Evolutionary conservation across 441 rosid genomes (phyloP).

Genomic region (Theobroma grandiflorum): DNA sequence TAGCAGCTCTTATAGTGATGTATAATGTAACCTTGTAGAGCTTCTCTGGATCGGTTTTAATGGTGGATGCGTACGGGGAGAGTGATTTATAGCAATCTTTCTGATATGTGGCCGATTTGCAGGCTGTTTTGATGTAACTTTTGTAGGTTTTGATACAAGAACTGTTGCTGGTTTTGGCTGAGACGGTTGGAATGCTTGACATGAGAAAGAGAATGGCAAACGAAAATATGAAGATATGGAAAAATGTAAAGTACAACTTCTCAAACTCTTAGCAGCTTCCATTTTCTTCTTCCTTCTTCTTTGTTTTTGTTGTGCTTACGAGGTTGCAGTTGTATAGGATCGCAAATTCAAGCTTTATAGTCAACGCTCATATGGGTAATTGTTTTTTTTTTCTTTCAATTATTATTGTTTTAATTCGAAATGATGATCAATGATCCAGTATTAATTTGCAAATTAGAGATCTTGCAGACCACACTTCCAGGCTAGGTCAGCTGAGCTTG

Average conservation of each 20-base stretch:
- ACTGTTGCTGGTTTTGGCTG: constrained; percentile 32
- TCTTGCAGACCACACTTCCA: not conserved
- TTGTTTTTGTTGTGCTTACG: not conserved
- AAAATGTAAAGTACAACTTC: not conserved
- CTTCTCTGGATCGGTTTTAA: constrained; percentile 55
- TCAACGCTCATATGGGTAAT: constrained; percentile 2
- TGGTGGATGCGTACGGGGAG: constrained; percentile 48
- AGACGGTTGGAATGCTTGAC: constrained; percentile 28
- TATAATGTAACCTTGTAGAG: constrained; percentile 57
- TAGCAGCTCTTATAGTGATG: constrained; percentile 50
- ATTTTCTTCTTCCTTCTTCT: not conserved
- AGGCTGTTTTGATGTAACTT: constrained; percentile 54
- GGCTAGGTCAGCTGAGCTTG: not conserved
- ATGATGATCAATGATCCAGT: not conserved
- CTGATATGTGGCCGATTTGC: constrained; percentile 42
- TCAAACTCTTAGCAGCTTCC: constrained; percentile 25
- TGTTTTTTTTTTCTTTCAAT: not conserved
- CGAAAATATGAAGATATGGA: constrained; percentile 12
- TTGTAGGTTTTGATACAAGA: constrained; percentile 42
- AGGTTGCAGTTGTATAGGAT: not conserved
- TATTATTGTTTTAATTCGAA: not conserved
- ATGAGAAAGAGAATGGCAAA: constrained; percentile 38
- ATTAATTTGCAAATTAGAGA: not conserved
- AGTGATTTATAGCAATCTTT: constrained; percentile 56
- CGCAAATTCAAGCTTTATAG: constrained; percentile 21